Evolutionary conservation across 2,329 filamentous ascomycete genomes (phyloP).

Genomic region (Talaromyces albobiverticillius): DNA sequence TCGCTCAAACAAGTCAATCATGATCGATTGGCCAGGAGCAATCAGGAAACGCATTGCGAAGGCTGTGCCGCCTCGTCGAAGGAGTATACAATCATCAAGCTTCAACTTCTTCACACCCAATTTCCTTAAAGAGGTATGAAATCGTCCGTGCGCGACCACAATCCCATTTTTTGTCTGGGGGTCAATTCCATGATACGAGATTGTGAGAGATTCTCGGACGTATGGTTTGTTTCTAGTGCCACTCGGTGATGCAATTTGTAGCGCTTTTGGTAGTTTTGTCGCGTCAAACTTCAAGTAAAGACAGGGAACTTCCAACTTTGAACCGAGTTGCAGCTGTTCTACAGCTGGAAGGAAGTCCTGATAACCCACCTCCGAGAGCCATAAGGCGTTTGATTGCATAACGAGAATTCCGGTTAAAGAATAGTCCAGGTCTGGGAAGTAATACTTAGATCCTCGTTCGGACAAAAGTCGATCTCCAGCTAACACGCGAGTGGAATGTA

Average conservation of each 20-base stretch:
- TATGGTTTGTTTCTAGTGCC: conserved; percentile 25
- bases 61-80: conserved; percentile 30
- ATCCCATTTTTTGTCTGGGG: conserved; percentile 28
- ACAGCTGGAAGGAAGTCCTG: conserved; percentile 28
- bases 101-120: conserved; percentile 26
- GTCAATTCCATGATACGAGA: conserved; percentile 39
- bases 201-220: conserved; percentile 33
- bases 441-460: conserved; percentile 20
- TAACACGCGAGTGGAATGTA: conserved; percentile 28
- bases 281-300: conserved; percentile 33
- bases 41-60: conserved; percentile 39
- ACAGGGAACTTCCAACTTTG: conserved; percentile 31
- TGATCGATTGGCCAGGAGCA: conserved; percentile 33
- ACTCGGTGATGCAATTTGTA: conserved; percentile 28
- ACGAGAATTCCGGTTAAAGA: conserved; percentile 35
- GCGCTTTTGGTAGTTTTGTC: conserved; percentile 27
- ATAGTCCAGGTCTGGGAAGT: conserved; percentile 33
- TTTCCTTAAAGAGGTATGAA: conserved; percentile 26
- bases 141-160: conserved; percentile 35
- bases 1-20: conserved; percentile 33
- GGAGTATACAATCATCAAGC: conserved; percentile 29
- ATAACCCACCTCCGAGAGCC: conserved; percentile 27
- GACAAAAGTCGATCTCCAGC: conserved; percentile 25
- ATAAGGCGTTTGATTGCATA: conserved; percentile 37
- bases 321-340: conserved; percentile 29